phyloP scores from a whole-genome alignment of 1,139 yeast species.

The Meyerozyma smithsonii region DNA sequence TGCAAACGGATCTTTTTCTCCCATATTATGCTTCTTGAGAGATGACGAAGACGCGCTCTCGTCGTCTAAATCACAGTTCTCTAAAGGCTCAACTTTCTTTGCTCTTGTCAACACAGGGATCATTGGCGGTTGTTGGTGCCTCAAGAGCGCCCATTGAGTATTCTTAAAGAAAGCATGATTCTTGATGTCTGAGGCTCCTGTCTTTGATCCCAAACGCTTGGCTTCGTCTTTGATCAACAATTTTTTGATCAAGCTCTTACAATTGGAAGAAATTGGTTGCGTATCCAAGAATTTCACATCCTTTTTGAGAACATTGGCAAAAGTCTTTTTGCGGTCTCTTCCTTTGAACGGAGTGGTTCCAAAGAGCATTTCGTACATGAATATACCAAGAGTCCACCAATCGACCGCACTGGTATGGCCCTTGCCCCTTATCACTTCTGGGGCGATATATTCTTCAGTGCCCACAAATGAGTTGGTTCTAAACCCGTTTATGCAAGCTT shows the following conservation, averaged over 20 bases:
- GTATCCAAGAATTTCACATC: conserved; percentile 71
- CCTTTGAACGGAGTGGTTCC: conserved; percentile 98
- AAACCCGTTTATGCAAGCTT: conserved; percentile 92
- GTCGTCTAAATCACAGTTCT: conserved; percentile 21
- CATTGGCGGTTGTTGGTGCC: conserved; percentile 94
- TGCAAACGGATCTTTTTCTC: conserved; percentile 67
- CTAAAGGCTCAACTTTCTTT: conserved; percentile 23
- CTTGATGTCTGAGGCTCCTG: conserved; percentile 93
- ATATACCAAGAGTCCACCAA: conserved; percentile 98
- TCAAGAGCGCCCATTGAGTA: conserved; percentile 89
- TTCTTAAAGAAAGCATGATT: conserved; percentile 85
- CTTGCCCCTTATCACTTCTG: conserved; percentile 93
- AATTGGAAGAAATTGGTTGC: conserved; percentile 58
- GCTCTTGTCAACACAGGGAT: conserved; percentile 76
- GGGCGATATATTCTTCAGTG: conserved; percentile 96
- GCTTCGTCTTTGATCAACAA: conserved; percentile 82
- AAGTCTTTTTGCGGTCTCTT: conserved; percentile 77
- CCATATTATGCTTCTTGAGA: conserved; percentile 8
- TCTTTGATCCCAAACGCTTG: conserved; percentile 81
- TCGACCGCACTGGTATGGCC: conserved; percentile 98
- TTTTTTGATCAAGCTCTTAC: conserved; percentile 77
- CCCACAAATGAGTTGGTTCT: conserved; percentile 97
- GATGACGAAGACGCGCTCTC: conserved; percentile 5
- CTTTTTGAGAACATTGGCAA: conserved; percentile 77
- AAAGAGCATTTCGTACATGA: conserved; percentile 87